These are phyloP conservation scores for Cyclocybe cylindracea DNA, from an alignment of 768 basidiomycete species.

Conservation along the genomic window DNA sequence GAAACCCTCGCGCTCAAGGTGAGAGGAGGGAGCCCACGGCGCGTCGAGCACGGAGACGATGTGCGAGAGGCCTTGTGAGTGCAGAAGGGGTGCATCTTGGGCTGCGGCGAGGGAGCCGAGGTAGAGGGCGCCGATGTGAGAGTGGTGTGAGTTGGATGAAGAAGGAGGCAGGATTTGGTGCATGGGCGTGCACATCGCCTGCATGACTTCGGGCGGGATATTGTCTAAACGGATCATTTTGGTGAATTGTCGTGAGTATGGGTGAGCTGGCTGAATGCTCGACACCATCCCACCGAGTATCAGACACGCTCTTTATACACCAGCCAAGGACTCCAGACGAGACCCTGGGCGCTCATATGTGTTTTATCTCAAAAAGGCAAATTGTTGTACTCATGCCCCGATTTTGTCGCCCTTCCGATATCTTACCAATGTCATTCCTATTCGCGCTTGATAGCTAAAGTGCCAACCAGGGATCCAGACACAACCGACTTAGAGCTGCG, in stretches of 20 bases:
- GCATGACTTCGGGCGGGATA: slow-evolving; percentile 73
- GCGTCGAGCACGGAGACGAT: slow-evolving; percentile 69
- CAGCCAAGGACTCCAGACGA: too few species aligned
- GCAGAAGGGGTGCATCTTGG: slow-evolving; percentile 55
- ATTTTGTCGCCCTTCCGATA: too few species aligned
- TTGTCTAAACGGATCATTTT: slow-evolving; percentile 80
- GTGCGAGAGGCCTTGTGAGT: slow-evolving; percentile 50
- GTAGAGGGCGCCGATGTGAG: slow-evolving; percentile 55
- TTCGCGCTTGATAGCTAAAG: too few species aligned
- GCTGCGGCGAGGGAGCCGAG: slow-evolving; percentile 67
- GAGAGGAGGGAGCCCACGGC: slow-evolving; percentile 56
- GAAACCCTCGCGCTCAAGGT: slow-evolving; percentile 42
- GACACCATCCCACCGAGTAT: too few species aligned
- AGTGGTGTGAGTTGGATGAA: slow-evolving; percentile 24
- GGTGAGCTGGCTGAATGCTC: too few species aligned
- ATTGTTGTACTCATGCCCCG: too few species aligned
- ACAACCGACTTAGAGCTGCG: too few species aligned
- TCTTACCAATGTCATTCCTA: too few species aligned
- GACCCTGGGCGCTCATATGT: too few species aligned
- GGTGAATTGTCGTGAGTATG: neutral
- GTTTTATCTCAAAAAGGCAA: too few species aligned
- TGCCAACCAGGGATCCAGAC: too few species aligned
- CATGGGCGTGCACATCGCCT: slow-evolving; percentile 87
- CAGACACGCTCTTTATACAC: too few species aligned
- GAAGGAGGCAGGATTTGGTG: slow-evolving; percentile 62